Conservation (phyloP, 108 stramenopile species). For the Cyclotella choctawhatcheeana region DNA sequence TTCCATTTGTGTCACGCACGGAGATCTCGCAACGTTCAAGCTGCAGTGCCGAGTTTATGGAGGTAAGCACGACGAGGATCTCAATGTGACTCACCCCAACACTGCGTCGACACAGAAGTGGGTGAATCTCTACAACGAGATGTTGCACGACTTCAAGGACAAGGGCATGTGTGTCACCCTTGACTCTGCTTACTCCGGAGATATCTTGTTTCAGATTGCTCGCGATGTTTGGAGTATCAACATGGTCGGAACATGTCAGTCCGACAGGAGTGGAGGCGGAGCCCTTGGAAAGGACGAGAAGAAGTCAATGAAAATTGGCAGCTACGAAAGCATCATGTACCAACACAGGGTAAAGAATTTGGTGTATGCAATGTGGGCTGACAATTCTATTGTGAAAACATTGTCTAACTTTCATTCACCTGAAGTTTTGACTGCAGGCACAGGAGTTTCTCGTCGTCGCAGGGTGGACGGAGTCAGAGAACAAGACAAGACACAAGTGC, state of each 20-base stretch:
- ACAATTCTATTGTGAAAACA: slow-evolving; percentile 16
- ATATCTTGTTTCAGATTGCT: slow-evolving; percentile 16
- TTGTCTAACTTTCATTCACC: slow-evolving; percentile 10
- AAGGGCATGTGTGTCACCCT: slow-evolving; percentile 6
- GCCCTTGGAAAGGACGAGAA: not conserved
- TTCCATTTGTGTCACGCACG: slow-evolving; percentile 12
- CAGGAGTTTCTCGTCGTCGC: not conserved
- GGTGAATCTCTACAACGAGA: slow-evolving; percentile 13
- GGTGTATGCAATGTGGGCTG: not conserved
- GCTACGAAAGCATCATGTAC: not conserved
- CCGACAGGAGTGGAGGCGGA: not conserved
- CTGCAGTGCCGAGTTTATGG: slow-evolving; percentile 19
- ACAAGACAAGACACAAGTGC: slow-evolving; percentile 1
- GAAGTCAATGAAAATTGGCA: slow-evolving; percentile 11
- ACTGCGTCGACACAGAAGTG: slow-evolving; percentile 18
- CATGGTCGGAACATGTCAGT: slow-evolving; percentile 16
- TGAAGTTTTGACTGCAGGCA: not conserved
- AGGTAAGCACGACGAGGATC: slow-evolving; percentile 10
- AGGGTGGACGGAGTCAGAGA: not conserved
- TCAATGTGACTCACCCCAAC: not conserved
- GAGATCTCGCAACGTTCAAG: slow-evolving; percentile 18
- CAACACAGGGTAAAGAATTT: slow-evolving; percentile 10
- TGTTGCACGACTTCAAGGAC: slow-evolving; percentile 22
- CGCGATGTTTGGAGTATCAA: slow-evolving; percentile 20
- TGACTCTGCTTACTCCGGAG: slow-evolving; percentile 31